Base-by-base conservation (phyloP, 352 stramenopile genomes). In the Blastocystis sp. region DNA sequence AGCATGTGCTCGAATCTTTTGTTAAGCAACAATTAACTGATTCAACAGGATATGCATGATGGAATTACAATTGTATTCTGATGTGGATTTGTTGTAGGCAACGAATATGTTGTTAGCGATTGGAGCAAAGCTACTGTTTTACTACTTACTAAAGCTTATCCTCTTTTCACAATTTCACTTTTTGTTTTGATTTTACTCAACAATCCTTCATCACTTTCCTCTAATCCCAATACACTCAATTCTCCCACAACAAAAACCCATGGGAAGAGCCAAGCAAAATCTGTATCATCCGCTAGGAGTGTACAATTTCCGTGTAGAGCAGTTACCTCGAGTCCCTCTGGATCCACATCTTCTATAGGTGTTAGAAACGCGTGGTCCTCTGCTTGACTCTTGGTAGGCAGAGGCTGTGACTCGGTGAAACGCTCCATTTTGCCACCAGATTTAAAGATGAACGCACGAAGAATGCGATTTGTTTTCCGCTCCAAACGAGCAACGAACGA, bases 211-310 rank as follows among this genome's bases (percentile, higher is more conserved):
- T 85, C 73, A 43, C 47, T 85, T 55, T 85, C 73, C 39, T 85
- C 73, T n/a, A 47, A 34, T 16, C 73, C 73, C 16, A 85, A 20
- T 5, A 85, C 37, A 9, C 20, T 47, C 34, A 85, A 43, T 41
- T 85, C 73, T 39, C 73, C 73, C 37, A 85, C 47, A 30, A 85
- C 50, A 45, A 85, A 85, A 53, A 85, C 68, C 73, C 73, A 85
- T 9, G 73, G 73, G 39, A 66, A 85, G 20, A 85, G 41, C 73
- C 73, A 85, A 20, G 26, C 43, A n/a, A 85, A 39, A 45, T 85
- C 55, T 0, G 56, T 11, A 34, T 85, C 73, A 16, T 66, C 73
- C 50, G 54, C 73, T 24, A 85, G 41, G 20, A 85, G 4, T 24
- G 73, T 66, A 26, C 73, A 85, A 37, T 85, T 55, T 9, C 50